Conservation (phyloP, 306 rosid species). For the Boehmeria nivea region DNA sequence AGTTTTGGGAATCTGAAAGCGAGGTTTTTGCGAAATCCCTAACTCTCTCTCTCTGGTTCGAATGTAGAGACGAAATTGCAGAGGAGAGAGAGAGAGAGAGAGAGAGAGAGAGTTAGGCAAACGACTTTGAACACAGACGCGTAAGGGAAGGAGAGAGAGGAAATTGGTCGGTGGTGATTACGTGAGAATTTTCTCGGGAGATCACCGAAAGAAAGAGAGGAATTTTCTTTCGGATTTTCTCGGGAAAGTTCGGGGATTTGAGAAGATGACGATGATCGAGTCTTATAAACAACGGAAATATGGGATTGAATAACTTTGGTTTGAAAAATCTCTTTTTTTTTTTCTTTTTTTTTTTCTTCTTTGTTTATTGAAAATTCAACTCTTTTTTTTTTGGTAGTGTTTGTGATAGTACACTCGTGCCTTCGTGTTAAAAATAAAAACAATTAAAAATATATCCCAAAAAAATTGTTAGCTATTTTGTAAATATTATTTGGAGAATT, state of each 20-base stretch:
- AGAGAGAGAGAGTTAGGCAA: constrained; percentile 18
- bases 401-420: too few species aligned
- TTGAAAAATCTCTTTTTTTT: too few species aligned
- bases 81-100: too few species aligned
- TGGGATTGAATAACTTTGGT: too few species aligned
- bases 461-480: too few species aligned
- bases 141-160: not conserved
- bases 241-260: not conserved
- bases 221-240: not conserved
- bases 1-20: too few species aligned
- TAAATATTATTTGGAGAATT: too few species aligned
- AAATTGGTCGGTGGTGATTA: constrained; percentile 25
- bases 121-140: constrained; percentile 20
- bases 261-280: not conserved
- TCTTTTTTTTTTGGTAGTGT: too few species aligned
- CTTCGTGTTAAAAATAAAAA: too few species aligned
- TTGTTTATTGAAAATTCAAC: too few species aligned
- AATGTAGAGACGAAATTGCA: not conserved
- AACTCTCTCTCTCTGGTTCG: not conserved
- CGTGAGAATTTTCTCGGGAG: constrained; percentile 14
- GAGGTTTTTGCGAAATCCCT: not conserved
- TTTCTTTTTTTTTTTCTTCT: not conserved
- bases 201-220: constrained; percentile 1
- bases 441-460: too few species aligned
- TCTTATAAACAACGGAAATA: too few species aligned